Base-by-base conservation (phyloP, 345 rosid species). In the Conringia planisiliqua region DNA sequence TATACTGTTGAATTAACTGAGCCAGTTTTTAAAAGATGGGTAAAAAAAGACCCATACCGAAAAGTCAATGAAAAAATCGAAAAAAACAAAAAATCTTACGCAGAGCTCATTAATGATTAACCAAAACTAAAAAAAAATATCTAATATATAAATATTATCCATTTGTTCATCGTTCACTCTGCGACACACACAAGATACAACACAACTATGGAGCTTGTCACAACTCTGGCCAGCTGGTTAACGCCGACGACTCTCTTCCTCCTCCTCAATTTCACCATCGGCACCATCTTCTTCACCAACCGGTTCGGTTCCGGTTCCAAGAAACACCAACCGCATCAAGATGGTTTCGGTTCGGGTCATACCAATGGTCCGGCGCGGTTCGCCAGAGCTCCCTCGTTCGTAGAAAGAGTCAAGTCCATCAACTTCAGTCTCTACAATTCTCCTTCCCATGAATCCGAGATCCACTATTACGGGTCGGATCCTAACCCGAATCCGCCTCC, bases 391-490 rank as follows among this genome's bases (percentile, higher is more conserved):
- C 86, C 90, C 16, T 88, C 93, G 11, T 57, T 88, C 62, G 22
- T 83, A 27, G 85, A 85, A 14, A 79, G 90, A 39, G 73, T 88
- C 56, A 82, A 73, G 76, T 81, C 90, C 78, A 32, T 82, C 68
- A 71, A 80, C 76, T 79, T 83, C 65, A 46, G 73, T 10, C 69
- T 33, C 62, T 78, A 74, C 77, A 78, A 77, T 14, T 81, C 68
- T 70, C 64, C 77, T 32, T 18, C 75, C 29, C 12, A 56, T 1
- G 62, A 54, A 24, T 29, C 55, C 43, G 67, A 79, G 26, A 67
- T 65, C 58, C 62, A 57, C 33, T 24, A 47, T 54, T 12, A 66
- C 72, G 40, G 26, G 71, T 77, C 61, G 82, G 77, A 50, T 47
- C 39, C 38, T 47, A 6, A 71, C 71, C 76, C 44, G 68, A 76